Evolutionary conservation across 2,329 filamentous ascomycete genomes (phyloP).

Genomic region (Drechslerella coelobrocha): DNA sequence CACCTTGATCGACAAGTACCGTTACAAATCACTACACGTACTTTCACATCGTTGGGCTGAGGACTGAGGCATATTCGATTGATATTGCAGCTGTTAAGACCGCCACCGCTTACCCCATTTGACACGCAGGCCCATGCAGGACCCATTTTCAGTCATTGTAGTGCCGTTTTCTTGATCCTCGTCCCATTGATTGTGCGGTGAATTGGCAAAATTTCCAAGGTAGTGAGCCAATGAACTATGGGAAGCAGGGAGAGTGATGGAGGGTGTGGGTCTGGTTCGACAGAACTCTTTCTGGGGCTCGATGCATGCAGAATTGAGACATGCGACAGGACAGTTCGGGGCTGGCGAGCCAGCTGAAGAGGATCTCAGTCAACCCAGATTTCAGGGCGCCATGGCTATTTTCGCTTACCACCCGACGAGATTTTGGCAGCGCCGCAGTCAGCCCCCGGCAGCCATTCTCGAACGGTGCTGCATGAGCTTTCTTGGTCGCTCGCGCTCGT

Average conservation of each 20-base stretch:
- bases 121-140: neutral
- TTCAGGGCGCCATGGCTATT: slow-evolving; percentile 1
- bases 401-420: neutral
- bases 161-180: neutral
- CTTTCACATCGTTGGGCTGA: neutral
- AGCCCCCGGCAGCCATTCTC: neutral
- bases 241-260: neutral
- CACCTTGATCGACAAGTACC: neutral
- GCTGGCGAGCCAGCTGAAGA: slow-evolving; percentile 1
- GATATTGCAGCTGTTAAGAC: slow-evolving; percentile 1
- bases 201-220: neutral
- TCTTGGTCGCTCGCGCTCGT: too few species aligned
- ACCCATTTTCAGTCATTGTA: neutral
- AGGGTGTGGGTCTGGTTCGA: neutral
- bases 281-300: neutral
- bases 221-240: neutral
- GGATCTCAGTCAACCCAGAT: neutral
- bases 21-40: slow-evolving; percentile 5
- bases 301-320: neutral
- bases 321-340: neutral
- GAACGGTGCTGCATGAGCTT: too few species aligned
- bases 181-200: neutral
- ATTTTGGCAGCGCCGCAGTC: slow-evolving; percentile 8
- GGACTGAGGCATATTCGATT: neutral
- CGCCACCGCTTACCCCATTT: slow-evolving; percentile 4